Base-by-base conservation (phyloP, 164 flowering plant genomes). In the Dillenia suffruticosa region DNA sequence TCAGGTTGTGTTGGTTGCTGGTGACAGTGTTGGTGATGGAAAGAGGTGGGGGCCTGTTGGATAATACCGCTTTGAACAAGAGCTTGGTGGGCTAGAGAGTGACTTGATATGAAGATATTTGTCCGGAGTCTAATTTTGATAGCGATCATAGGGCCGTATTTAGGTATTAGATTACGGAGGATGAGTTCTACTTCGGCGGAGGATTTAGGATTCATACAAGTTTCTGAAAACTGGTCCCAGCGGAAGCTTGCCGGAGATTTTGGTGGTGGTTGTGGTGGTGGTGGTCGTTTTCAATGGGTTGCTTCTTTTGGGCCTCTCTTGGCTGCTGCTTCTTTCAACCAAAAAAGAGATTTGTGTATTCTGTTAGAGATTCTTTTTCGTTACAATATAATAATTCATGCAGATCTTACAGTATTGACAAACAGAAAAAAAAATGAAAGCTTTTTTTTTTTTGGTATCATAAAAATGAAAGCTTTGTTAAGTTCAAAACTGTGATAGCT, bases 101-200 rank as follows among this genome's bases (percentile, higher is more conserved):
- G 79, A 63, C 48, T 59, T 53, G 72, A 10, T 10, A 84, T n/a
- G 66, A 80, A 77, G 63, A 82, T 64, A 19, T 61, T 12, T 2
- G 72, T 64, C 2, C 64, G 59, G 6, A 63, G 49, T 32, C 81
- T 79, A 8, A 78, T 26, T 2, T 12, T 72, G 60, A 84, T 58
- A 19, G 81, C 63, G 58, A 80, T 14, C 44, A 82, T 64, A 9
- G 86, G 83, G 22, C 89, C 86, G 47, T 70, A 69, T 32, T 70
- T 70, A 59, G 62, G 32, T 13, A 32, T 54, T 46, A 81, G 74
- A 40, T 26, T 8, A 1, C 59, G 63, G 51, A 83, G 60, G 44
- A 56, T 44, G 8, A 63, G 58, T 24, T 68, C 78, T 6, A 79
- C 10, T 0, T 79, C 71, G 9, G 14, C 4, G 26, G 63, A 54